Conservation (phyloP, 2,329 filamentous ascomycete genomes). For the Periconia sp. region DNA sequence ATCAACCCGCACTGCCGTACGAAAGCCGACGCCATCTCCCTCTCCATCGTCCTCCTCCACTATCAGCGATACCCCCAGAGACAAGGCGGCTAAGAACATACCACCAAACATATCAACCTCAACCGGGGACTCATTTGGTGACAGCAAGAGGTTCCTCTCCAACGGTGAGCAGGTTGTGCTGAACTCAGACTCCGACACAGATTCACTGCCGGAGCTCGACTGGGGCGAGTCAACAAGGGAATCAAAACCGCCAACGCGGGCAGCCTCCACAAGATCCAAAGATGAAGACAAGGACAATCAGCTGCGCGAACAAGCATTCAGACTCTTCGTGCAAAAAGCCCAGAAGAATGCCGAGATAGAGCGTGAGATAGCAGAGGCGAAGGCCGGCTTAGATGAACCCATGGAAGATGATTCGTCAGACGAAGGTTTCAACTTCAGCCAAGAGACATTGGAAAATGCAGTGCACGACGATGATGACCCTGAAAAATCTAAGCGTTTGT, state of each 20-base stretch:
- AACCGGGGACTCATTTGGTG: slow-evolving; percentile 29
- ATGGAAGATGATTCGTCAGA: slow-evolving; percentile 19
- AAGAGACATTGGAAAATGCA: slow-evolving; percentile 32
- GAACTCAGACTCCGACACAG: slow-evolving; percentile 75
- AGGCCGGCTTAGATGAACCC: slow-evolving; percentile 30
- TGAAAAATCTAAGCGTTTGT: slow-evolving; percentile 61
- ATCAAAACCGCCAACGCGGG: slow-evolving; percentile 13
- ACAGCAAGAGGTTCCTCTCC: slow-evolving; percentile 60
- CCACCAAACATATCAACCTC: slow-evolving; percentile 32
- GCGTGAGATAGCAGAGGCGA: slow-evolving; percentile 30
- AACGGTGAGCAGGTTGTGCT: slow-evolving; percentile 59
- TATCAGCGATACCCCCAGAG: slow-evolving; percentile 2
- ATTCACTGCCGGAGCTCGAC: slow-evolving; percentile 57
- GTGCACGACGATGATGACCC: slow-evolving; percentile 75
- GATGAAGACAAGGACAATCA: slow-evolving; percentile 19
- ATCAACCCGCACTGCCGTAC: too few species aligned
- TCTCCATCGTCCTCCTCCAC: slow-evolving; percentile 10
- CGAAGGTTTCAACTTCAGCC: slow-evolving; percentile 18
- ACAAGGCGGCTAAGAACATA: slow-evolving; percentile 4
- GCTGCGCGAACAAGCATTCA: slow-evolving; percentile 31
- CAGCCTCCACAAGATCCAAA: slow-evolving; percentile 10
- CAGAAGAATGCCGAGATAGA: slow-evolving; percentile 32
- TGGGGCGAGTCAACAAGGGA: slow-evolving; percentile 29
- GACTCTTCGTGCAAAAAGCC: slow-evolving; percentile 28
- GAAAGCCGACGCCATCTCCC: too few species aligned